phyloP scores from a whole-genome alignment of 2,329 filamentous ascomycete species.

The Emmonsiellopsis sp. region DNA sequence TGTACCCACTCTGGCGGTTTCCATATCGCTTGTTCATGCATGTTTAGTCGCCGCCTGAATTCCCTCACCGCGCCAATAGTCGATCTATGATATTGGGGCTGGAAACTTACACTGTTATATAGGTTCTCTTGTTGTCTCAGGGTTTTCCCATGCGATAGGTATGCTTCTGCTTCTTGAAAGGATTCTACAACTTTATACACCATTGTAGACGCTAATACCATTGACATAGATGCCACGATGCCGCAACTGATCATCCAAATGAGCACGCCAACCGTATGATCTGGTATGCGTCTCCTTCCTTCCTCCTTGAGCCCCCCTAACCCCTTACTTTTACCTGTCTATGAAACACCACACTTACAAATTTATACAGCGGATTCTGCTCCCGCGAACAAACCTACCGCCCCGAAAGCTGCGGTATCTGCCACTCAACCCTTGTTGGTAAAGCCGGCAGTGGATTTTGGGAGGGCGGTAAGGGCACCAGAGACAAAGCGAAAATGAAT shows the following conservation, averaged over 20 bases:
- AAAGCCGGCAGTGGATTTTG: constrained; percentile 63
- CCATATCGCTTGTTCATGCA: background rate
- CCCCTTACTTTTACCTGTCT: background rate
- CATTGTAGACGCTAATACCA: too few species aligned
- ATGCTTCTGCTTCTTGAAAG: constrained; percentile 13
- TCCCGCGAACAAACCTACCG: constrained; percentile 72
- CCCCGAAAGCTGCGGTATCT: constrained; percentile 65
- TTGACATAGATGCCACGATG: constrained; percentile 58
- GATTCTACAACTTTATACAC: constrained; percentile 3
- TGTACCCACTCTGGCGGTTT: too few species aligned
- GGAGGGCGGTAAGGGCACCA: constrained; percentile 79
- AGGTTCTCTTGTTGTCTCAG: constrained; percentile 49
- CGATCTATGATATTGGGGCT: background rate
- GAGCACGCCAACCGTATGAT: constrained; percentile 82
- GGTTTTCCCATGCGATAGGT: constrained; percentile 49
- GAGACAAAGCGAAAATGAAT: constrained; percentile 62
- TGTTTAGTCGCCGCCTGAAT: background rate
- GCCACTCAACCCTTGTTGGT: constrained; percentile 60
- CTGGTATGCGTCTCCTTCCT: constrained; percentile 38
- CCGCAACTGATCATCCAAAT: constrained; percentile 58
- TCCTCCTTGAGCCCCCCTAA: background rate
- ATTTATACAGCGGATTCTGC: constrained; percentile 49
- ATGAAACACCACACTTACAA: constrained; percentile 1
- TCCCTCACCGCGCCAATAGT: background rate
- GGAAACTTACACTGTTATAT: background rate